Base-by-base conservation (phyloP, 352 stramenopile genomes). In the Phytophthora sansomeana region DNA sequence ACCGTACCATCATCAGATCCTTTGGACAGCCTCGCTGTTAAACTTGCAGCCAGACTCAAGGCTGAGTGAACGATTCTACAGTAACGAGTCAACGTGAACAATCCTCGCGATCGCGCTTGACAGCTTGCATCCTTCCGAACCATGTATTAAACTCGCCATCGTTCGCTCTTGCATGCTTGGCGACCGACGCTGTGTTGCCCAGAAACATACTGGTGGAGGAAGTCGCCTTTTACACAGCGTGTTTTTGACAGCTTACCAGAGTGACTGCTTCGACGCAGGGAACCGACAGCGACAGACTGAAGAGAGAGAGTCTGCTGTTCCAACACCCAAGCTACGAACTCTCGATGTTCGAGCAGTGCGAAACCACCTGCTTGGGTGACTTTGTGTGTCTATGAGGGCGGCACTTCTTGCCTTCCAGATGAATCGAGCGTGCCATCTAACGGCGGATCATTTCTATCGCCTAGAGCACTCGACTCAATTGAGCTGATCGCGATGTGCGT, bases 371-470 rank as follows among this genome's bases (percentile, higher is more conserved):
- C 24, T 54, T 67, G 39, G 58, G 50, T 61, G 41, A 29, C 42
- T 10, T 28, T 6, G 39, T 46, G 39, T 13, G 39, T 46, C 39
- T 48, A 24, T 16, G 19, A 47, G 17, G 7, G 21, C 32, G 17
- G 19, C 49, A 54, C 10, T 67, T 67, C 58, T 32, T 48, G 49
- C 10, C 38, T 36, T 26, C 16, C 58, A 67, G 49, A 6, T 53
- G 58, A 36, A 33, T 17, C 9, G 33, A 21, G 6, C n/a, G 14
- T 49, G 47, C 10, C 32, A 26, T 14, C 35, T 30, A 63, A 48
- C 42, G 17, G 21, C 19, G 24, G 57, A 10, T 59, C 58, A 66
- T 66, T 59, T 66, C 38, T 66, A 66, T n/a, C n/a, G n/a, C n/a
- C n/a, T n/a, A n/a, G n/a, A n/a, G n/a, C n/a, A 36, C 14, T 32